Base-by-base conservation (phyloP, 2,329 filamentous ascomycete species). In the Aspergillus terreus region DNA sequence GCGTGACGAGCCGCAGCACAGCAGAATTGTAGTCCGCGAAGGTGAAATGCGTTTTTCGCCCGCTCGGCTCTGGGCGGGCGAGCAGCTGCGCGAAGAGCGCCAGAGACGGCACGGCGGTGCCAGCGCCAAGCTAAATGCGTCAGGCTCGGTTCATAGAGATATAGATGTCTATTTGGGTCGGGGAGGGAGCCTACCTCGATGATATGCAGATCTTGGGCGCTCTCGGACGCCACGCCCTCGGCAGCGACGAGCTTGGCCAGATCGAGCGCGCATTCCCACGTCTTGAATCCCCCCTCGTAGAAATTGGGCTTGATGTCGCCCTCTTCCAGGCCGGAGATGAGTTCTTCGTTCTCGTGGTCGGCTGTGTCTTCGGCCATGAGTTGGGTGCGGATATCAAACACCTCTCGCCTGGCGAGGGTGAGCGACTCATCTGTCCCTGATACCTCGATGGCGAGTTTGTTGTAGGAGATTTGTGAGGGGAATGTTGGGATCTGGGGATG, bases 271-370 rank as follows among this genome's bases (percentile, higher is more conserved):
- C 83, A 85, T 68, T 86, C 83, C 83, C 83, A 86, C 15, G 82
- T 86, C 63, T 86, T 86, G 71, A 85, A 85, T 4, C 83, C 83
- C 55, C 83, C 83, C 70, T 86, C 83, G 63, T 86, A 86, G 60
- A 86, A 71, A 54, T 81, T 79, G 23, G 80, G 78, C 42, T 76
- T 76, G 49, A 86, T 75, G 60, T 85, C 82, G 3, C 79, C 78
- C 49, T 79, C 72, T 47, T 78, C 75, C 4, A 84, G 71, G 7
- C 78, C 76, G 1, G 72, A 64, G 36, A 77, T 69, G 19, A 78
- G 64, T 33, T 68, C 64, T 35, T 76, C 73, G 49, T 75, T 76
- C 19, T 69, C 64, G 19, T 73, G 65, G 27, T 71, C 73, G 10
- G 70, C 63, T 54, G 69, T 61, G 51, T 74, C 71, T 62, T 86